phyloP scores from a whole-genome alignment of 257 asterid genomes.

The Salvia hispanica region DNA sequence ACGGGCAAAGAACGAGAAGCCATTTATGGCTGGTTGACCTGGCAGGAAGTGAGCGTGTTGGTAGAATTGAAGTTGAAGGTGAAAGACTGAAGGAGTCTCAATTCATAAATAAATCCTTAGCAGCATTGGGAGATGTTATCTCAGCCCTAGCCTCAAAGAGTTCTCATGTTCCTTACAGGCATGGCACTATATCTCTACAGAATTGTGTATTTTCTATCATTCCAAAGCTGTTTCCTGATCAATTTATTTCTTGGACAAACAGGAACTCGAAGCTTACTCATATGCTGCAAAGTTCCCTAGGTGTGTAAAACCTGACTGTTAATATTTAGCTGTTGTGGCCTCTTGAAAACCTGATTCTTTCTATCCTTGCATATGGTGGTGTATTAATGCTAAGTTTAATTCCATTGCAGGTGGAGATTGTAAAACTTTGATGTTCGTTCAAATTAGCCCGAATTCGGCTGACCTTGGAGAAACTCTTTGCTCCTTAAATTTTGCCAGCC shows the following conservation, averaged over 20 bases:
- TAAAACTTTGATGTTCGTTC: conserved; percentile 54
- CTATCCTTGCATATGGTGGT: neutral
- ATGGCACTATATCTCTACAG: conserved; percentile 21
- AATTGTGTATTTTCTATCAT: neutral
- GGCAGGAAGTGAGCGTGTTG: conserved; percentile 98
- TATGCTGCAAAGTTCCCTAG: conserved; percentile 94
- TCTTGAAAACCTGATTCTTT: neutral
- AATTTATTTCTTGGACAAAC: conserved; percentile 38
- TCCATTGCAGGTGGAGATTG: conserved; percentile 89
- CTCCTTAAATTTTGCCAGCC: conserved; percentile 88
- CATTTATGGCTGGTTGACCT: conserved; percentile 96
- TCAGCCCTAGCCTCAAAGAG: conserved; percentile 87
- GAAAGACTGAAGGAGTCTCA: conserved; percentile 94
- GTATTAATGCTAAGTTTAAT: conserved; percentile 14
- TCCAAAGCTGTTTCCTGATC: conserved; percentile 24
- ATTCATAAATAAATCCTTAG: conserved; percentile 86
- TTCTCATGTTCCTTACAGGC: conserved; percentile 72
- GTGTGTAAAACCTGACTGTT: conserved; percentile 48
- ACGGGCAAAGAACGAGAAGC: conserved; percentile 87
- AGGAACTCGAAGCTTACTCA: conserved; percentile 99
- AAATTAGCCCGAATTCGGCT: conserved; percentile 58
- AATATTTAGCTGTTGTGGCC: neutral
- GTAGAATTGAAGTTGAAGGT: conserved; percentile 92
- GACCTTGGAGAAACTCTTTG: conserved; percentile 91
- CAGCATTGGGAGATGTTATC: conserved; percentile 95